Base-by-base conservation (phyloP, 2,329 filamentous ascomycete genomes). In the Exophiala sp. region DNA sequence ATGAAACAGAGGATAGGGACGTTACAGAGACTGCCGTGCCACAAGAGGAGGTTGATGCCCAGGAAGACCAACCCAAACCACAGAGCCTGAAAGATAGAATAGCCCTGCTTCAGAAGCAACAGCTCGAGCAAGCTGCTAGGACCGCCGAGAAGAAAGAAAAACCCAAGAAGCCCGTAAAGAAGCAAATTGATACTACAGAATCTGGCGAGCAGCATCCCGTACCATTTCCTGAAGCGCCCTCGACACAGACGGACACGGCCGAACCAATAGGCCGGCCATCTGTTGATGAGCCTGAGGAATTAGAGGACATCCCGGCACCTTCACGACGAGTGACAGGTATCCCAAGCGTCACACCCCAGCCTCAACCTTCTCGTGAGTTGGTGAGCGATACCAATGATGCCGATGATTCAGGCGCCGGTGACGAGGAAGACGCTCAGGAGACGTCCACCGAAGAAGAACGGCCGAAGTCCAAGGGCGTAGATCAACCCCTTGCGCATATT, bases 71-170 rank as follows among this genome's bases (percentile, higher is more conserved):
- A 64, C 91, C 92, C 1, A 96, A 97, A 72, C 90, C 91, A 20
- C 88, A 90, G 52, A 96, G 89, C 63, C 71, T 99, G 58, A 99
- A 97, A 72, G 94, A 99, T 70, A 83, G 94, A 58, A 96, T 99
- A 73, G 94, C 94, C 24, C 76, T 96, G 48, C 77, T 99, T 12
- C 94, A 99, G 70, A 92, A 89, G 68, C 91, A 97, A 69, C 94
- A 99, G 71, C 77, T 89, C 68, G 94, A 97, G 67, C 89, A 94
- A 68, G 89, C 91, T 4, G 81, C 87, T 59, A 81, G 91, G 48
- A 88, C 92, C 71, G 88, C 88, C 6, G 89, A 94, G 35, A 95
- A 88, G 75, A 92, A 95, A 69, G 90, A 95, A 65, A 96, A 95
- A 72, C 85, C 89, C 9, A 95, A 91, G 74, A 84, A 86, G 49